Conservation (phyloP, 73 alveolate genomes). For the Paramecium tetraurelia region DNA sequence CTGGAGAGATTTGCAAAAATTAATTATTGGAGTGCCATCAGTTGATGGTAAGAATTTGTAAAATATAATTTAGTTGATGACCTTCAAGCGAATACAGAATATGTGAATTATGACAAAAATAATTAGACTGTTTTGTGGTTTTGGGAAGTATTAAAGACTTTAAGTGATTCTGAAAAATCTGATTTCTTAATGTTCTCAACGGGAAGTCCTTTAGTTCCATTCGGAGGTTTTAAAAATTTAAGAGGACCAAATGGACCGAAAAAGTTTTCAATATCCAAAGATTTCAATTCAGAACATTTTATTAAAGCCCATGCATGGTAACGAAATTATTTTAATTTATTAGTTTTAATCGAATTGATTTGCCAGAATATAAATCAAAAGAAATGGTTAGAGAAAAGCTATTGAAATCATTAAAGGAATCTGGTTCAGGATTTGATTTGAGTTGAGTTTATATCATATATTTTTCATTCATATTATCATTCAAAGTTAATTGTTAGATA, state of each 20-base stretch:
- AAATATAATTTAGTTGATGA: not conserved
- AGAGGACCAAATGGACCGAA: conserved; percentile 40
- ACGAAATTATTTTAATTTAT: not conserved
- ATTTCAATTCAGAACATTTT: not conserved
- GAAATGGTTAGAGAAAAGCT: conserved; percentile 38
- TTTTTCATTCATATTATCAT: not conserved
- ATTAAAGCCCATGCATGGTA: conserved; percentile 47
- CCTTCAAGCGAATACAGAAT: not conserved
- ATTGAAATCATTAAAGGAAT: conserved; percentile 16
- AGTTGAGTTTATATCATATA: not conserved
- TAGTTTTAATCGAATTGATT: conserved; percentile 36
- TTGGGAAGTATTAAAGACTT: conserved; percentile 36
- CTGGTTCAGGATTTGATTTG: conserved; percentile 47
- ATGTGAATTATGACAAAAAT: not conserved
- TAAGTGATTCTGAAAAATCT: conserved; percentile 43
- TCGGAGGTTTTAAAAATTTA: conserved; percentile 42
- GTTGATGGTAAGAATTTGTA: conserved; percentile 1
- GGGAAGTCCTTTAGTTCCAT: conserved; percentile 40
- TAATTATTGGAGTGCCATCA: conserved; percentile 28
- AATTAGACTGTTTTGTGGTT: conserved; percentile 39
- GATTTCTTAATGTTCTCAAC: conserved; percentile 46
- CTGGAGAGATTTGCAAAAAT: conserved; percentile 35
- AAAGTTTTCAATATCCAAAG: conserved; percentile 5
- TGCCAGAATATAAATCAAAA: conserved; percentile 27
- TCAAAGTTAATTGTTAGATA: not conserved